Evolutionary conservation across 1,284 basidiomycete species (phyloP).

Genomic region (Naganishia cerealis): DNA sequence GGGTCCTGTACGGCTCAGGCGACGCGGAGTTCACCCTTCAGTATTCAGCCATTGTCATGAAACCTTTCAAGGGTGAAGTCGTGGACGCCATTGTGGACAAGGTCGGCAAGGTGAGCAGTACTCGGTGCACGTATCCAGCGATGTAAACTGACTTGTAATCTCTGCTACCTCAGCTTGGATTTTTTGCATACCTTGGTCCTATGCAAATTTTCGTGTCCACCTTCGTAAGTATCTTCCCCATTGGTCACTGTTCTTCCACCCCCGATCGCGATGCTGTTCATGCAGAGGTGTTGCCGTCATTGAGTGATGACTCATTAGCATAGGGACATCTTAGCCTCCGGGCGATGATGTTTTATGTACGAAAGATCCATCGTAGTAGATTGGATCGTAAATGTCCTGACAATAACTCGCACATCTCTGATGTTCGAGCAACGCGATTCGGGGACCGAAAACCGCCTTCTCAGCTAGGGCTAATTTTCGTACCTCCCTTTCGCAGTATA

Average conservation of each 20-base stretch:
- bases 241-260: not conserved
- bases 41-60: slow-evolving; percentile 91
- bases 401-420: slow-evolving; percentile 33
- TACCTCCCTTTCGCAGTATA: slow-evolving; percentile 30
- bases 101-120: slow-evolving; percentile 81
- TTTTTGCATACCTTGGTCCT: slow-evolving; percentile 94
- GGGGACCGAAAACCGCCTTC: slow-evolving; percentile 33
- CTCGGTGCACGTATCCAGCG: not conserved
- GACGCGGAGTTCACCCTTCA: slow-evolving; percentile 89
- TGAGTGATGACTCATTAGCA: slow-evolving; percentile 36
- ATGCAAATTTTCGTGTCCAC: slow-evolving; percentile 60
- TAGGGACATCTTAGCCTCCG: slow-evolving; percentile 36
- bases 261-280: not conserved
- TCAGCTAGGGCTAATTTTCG: not conserved
- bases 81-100: slow-evolving; percentile 94
- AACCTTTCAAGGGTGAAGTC: slow-evolving; percentile 98
- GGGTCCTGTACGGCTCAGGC: slow-evolving; percentile 86
- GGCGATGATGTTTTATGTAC: slow-evolving; percentile 36
- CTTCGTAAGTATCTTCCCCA: slow-evolving; percentile 36
- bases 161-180: slow-evolving; percentile 75
- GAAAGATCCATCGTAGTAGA: slow-evolving; percentile 37
- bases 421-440: not conserved
- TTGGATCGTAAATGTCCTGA: slow-evolving; percentile 36
- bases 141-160: not conserved
- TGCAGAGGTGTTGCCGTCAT: slow-evolving; percentile 25